Base-by-base conservation (phyloP, 352 stramenopile species). In the Paralagenidium karlingii region DNA sequence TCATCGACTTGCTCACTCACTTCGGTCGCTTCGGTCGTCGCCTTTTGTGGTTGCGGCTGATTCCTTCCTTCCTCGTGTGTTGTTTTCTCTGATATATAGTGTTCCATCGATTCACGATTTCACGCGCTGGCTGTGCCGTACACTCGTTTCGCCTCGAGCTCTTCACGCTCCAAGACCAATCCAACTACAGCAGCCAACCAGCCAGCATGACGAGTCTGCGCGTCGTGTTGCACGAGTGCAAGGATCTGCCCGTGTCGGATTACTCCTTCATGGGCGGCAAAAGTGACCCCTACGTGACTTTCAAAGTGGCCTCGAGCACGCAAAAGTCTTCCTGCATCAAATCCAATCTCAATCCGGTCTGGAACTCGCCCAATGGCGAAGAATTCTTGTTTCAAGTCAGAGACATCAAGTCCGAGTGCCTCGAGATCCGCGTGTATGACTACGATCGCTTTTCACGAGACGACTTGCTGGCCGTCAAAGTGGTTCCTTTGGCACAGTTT, bases 181-280 rank as follows among this genome's bases (percentile, higher is more conserved):
- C 66, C 34, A 51, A 54, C 24, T 62, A 73, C 30, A n/a, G n/a
- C n/a, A n/a, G n/a, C n/a, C n/a, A n/a, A n/a, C n/a, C n/a, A n/a
- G n/a, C n/a, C 33, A 50, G 22, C 25, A 74, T 77, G 61, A 59
- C 70, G 40, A 71, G 63, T 43, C 49, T 82, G 26, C 60, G 73
- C 38, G 64, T 82, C 51, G 69, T 59, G 55, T 49, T 82, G 27
- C 42, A 67, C 38, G 47, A 57, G 21, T 65, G 65, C 21, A 50
- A 48, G 32, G 63, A 82, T 47, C 43, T 82, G 25, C 51, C 63
- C 10, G 58, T 61, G 25, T 73, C 62, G 34, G 68, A 82, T 48
- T 79, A 78, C 16, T 60, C 62, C 18, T 75, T 83, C 50, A 69
- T 84, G 13, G 70, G 67, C 34, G 70, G 70, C 45, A 82, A 84